Conservation (phyloP, 1,284 basidiomycete species). For the Cerrena zonata region DNA sequence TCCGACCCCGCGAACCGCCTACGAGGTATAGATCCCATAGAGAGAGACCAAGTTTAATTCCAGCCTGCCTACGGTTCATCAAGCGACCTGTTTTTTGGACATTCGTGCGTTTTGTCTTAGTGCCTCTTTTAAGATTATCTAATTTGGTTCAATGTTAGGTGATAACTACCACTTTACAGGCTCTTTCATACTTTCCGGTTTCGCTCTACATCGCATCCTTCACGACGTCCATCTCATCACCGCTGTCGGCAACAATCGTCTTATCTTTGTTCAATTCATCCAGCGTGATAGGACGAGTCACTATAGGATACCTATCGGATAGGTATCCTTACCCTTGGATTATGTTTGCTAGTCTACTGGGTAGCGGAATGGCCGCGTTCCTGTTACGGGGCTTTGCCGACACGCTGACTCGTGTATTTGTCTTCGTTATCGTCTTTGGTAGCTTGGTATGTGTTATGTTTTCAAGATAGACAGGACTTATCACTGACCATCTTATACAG, state of each 20-base stretch:
- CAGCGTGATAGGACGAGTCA: slow-evolving; percentile 21
- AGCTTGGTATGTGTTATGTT: slow-evolving; percentile 1
- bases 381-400: slow-evolving; percentile 25
- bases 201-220: slow-evolving; percentile 28
- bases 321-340: slow-evolving; percentile 24
- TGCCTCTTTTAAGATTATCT: too few relatives aligned
- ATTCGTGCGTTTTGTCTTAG: slow-evolving; percentile 13
- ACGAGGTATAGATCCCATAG: not conserved
- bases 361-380: slow-evolving; percentile 24
- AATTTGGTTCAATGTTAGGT: too few relatives aligned
- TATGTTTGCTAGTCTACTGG: slow-evolving; percentile 20
- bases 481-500: not conserved
- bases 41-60: slow-evolving; percentile 5
- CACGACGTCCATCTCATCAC: slow-evolving; percentile 20
- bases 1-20: not conserved
- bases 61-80: slow-evolving; percentile 18
- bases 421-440: slow-evolving; percentile 25
- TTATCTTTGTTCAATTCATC: slow-evolving; percentile 25
- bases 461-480: not conserved
- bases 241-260: slow-evolving; percentile 20
- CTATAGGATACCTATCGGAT: slow-evolving; percentile 23
- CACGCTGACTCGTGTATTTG: slow-evolving; percentile 20
- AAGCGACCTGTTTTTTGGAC: slow-evolving; percentile 20
- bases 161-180: too few relatives aligned
- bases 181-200: slow-evolving; percentile 25